These are phyloP conservation scores for Leucosporidium yakuticum DNA, from an alignment of 768 basidiomycete genomes.

Conservation along the genomic window DNA sequence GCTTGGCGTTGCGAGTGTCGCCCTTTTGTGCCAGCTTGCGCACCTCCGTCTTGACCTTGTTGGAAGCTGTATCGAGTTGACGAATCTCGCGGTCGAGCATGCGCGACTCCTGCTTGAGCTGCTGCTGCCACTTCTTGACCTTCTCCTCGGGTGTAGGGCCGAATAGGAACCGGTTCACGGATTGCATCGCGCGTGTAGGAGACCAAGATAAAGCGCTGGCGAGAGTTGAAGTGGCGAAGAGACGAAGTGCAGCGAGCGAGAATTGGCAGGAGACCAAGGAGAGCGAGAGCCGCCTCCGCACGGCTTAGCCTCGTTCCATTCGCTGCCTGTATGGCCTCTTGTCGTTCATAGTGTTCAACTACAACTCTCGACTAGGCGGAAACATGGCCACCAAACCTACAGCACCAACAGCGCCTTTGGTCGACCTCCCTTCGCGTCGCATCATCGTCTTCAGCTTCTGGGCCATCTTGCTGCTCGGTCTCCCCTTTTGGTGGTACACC, in stretches of 20 bases:
- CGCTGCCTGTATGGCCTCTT: not conserved
- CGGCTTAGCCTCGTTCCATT: not conserved
- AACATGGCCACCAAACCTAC: not conserved
- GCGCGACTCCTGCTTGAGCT: constrained; percentile 73
- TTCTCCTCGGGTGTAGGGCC: constrained; percentile 93
- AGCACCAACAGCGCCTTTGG: not conserved
- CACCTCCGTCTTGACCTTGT: constrained; percentile 69
- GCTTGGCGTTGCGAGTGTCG: constrained; percentile 84
- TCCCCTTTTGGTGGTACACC: constrained; percentile 90
- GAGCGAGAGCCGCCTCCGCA: not conserved
- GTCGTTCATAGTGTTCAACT: not conserved
- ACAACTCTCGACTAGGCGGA: not conserved
- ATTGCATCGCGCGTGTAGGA: constrained; percentile 35
- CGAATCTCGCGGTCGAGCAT: constrained; percentile 87
- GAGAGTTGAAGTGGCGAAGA: not conserved
- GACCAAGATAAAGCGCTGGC: not conserved
- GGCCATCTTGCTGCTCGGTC: constrained; percentile 61
- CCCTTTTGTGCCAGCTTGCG: constrained; percentile 87
- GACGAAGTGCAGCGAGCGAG: not conserved
- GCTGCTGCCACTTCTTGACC: constrained; percentile 83
- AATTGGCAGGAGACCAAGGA: not conserved
- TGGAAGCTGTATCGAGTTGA: constrained; percentile 74
- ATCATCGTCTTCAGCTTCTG: constrained; percentile 71
- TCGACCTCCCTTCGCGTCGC: constrained; percentile 47
- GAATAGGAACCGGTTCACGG: constrained; percentile 81